These are phyloP conservation scores for Guillardia theta DNA, from an alignment of 78 protist species.

Conservation along the genomic window DNA sequence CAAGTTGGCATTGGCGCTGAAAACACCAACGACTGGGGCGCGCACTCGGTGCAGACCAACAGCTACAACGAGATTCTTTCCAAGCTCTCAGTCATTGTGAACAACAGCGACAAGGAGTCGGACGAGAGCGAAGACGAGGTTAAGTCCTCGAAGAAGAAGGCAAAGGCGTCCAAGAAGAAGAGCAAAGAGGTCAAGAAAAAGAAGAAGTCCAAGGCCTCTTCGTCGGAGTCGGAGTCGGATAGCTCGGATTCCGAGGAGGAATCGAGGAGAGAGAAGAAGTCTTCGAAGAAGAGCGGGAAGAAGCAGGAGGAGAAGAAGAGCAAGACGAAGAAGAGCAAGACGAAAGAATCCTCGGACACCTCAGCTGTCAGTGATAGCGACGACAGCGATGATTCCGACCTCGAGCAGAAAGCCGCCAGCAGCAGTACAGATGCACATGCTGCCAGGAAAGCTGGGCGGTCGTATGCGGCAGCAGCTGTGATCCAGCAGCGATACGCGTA, in stretches of 20 bases:
- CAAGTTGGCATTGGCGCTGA: not conserved
- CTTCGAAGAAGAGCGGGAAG: too few relatives aligned
- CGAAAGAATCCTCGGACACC: too few relatives aligned
- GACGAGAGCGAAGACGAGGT: not conserved
- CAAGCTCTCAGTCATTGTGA: not conserved
- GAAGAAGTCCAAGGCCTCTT: not conserved
- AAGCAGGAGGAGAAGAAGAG: too few relatives aligned
- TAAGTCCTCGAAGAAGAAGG: not conserved
- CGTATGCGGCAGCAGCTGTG: constrained; percentile 6
- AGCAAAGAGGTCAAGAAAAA: not conserved
- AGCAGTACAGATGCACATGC: not conserved
- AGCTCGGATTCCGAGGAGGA: too few relatives aligned
- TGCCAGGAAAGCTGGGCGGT: not conserved
- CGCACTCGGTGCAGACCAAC: constrained; percentile 24
- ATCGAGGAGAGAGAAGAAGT: too few relatives aligned
- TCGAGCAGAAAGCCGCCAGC: constrained; percentile 20
- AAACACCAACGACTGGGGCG: not conserved
- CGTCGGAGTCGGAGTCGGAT: constrained; percentile 10
- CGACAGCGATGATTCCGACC: too few relatives aligned
- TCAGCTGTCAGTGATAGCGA: too few relatives aligned
- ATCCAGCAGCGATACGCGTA: not conserved
- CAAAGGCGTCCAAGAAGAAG: not conserved
- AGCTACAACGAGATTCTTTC: not conserved
- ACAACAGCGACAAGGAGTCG: not conserved
- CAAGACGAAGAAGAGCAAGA: too few relatives aligned